Conservation (phyloP, 768 basidiomycete species). For the Amyloporia xantha region DNA sequence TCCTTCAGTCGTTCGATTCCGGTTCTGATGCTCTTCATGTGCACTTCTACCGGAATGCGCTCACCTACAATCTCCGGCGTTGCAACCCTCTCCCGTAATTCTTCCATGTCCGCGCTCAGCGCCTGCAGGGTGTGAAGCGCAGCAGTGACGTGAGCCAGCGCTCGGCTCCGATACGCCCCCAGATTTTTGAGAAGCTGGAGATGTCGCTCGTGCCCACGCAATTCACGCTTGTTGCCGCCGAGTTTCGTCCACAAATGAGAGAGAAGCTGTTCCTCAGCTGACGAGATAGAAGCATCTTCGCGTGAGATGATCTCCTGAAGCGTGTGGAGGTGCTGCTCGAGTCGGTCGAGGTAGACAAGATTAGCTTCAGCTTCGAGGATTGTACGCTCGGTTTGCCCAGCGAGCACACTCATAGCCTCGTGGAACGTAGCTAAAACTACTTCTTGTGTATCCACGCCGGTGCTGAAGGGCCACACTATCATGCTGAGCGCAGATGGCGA, state of each 20-base stretch:
- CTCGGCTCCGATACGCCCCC: constrained; percentile 51
- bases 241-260: constrained; percentile 63
- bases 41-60: constrained; percentile 63
- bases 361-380: constrained; percentile 62
- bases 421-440: constrained; percentile 49
- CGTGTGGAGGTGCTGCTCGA: constrained; percentile 53
- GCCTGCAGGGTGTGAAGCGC: constrained; percentile 53
- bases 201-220: constrained; percentile 47
- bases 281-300: constrained; percentile 43
- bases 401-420: constrained; percentile 56
- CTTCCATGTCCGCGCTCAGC: constrained; percentile 72
- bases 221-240: constrained; percentile 48
- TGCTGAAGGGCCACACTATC: constrained; percentile 26
- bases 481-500: constrained; percentile 20
- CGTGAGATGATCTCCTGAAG: constrained; percentile 54
- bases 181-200: constrained; percentile 49
- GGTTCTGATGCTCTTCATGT: constrained; percentile 62
- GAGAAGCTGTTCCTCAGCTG: constrained; percentile 48
- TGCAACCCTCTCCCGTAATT: constrained; percentile 64
- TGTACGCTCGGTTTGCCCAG: constrained; percentile 44
- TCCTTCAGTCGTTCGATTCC: constrained; percentile 60
- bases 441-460: constrained; percentile 30
- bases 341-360: constrained; percentile 45
- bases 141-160: constrained; percentile 58
- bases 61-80: constrained; percentile 56